Conservation (phyloP, 164 flowering plant genomes). For the Akebia trifoliata region DNA sequence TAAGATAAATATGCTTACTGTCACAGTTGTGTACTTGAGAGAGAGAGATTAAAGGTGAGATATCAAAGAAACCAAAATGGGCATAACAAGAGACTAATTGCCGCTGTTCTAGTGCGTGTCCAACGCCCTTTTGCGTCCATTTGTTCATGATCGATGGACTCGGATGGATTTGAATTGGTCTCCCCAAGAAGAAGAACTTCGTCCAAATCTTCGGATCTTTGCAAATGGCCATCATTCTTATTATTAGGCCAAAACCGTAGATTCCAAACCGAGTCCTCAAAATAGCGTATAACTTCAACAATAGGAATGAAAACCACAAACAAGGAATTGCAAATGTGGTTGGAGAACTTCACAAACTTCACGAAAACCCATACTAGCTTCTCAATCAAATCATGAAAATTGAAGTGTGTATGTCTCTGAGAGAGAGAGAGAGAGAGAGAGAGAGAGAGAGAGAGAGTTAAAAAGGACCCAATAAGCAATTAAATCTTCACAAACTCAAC, state of each 20-base stretch:
- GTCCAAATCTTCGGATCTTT: constrained; percentile 40
- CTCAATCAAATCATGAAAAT: no score
- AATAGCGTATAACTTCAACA: constrained; percentile 62
- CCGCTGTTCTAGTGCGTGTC: constrained; percentile 75
- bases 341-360: no score
- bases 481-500: no score
- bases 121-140: constrained; percentile 86
- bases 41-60: constrained; percentile 85
- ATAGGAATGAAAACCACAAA: constrained; percentile 74
- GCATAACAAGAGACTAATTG: constrained; percentile 71
- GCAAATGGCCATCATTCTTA: constrained; percentile 17
- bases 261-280: constrained; percentile 56
- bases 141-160: constrained; percentile 17
- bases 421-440: no score
- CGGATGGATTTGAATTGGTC: constrained; percentile 16
- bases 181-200: constrained; percentile 57
- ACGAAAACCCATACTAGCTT: no score
- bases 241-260: constrained; percentile 43
- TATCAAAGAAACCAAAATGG: constrained; percentile 96
- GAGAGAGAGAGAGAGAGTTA: no score
- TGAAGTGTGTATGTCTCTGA: no score
- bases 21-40: constrained; percentile 90
- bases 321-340: constrained; percentile 90
- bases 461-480: no score
- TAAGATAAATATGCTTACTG: constrained; percentile 43